Conservation (phyloP, 1,139 yeast genomes). For the Debaryomyces udenii region DNA sequence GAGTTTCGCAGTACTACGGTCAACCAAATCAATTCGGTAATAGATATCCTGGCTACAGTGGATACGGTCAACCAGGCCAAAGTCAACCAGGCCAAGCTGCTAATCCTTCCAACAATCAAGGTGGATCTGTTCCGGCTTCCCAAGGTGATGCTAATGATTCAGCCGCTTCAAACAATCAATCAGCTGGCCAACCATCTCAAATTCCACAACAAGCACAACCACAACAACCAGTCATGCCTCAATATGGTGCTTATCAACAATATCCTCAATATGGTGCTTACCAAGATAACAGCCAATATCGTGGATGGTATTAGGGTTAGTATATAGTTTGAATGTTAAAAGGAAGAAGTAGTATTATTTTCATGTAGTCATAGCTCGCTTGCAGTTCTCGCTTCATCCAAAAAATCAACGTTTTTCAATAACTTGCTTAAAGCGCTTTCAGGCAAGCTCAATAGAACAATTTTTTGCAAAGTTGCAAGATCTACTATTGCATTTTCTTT, state of each 20-base stretch:
- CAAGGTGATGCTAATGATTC: slow-evolving; percentile 15
- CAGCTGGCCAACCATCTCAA: slow-evolving; percentile 20
- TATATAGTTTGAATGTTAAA: slow-evolving; percentile 5
- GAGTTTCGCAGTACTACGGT: slow-evolving; percentile 34
- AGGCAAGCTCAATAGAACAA: no score
- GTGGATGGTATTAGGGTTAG: slow-evolving; percentile 34
- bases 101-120: slow-evolving; percentile 10
- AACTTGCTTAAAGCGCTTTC: no score
- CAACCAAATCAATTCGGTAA: slow-evolving; percentile 41
- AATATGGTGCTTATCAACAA: slow-evolving; percentile 51
- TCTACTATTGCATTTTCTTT: no score
- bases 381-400: neutral
- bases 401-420: no score
- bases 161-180: slow-evolving; percentile 13
- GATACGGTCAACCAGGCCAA: slow-evolving; percentile 37
- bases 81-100: slow-evolving; percentile 6
- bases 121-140: slow-evolving; percentile 11
- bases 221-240: slow-evolving; percentile 44
- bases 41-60: slow-evolving; percentile 43
- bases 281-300: slow-evolving; percentile 48
- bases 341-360: slow-evolving; percentile 2
- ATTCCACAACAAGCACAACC: slow-evolving; percentile 30
- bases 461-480: no score
- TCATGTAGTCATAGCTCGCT: neutral
- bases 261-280: slow-evolving; percentile 54